Evolutionary conservation across 257 asterid species (phyloP), one percentile per base, ranked within the genome.

Genomic region (Striga asiatica): DNA sequence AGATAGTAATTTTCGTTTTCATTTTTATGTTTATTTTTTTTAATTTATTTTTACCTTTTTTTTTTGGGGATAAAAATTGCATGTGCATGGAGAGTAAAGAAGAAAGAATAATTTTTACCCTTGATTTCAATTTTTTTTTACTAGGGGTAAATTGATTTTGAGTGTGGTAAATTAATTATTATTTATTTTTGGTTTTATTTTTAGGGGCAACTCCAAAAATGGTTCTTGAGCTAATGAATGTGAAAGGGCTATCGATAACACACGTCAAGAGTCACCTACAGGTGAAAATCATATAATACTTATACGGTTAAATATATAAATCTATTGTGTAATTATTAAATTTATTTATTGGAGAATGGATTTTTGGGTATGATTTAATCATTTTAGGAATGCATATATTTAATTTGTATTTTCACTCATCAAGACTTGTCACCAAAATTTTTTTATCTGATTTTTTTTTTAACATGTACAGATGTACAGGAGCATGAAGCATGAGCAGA

Each of bases 241-340:
- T 80, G 63, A 78, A 72, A 62, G 95, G 83, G 55, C 59, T 86
- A 56, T 78, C 85, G 0, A 73, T 86, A 57, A 73, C 95, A 24
- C 94, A 86, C 61, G 81, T 85, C 32, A 85, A 85, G 76, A 82
- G 95, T 66, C 95, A 86, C 45, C 85, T 86, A 34, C 95, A 86
- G 94, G 95, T 85, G 71, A 32, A 66, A 71, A 59, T 65, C 58
- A 61, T 56, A 42, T 23, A 54, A 28, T 45, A 23, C 16, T 55
- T 22, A 1, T 58, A 35, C 47, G 56, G 46, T 17, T 46, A 8
- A 23, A 6, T 16, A 39, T 16, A 37, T 49, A 24, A 0, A 8
- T 11, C 12, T 18, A 60, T 58, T 43, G 2, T 58, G n/a, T 9
- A 42, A 70, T 38, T 9, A 32, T 3, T 32, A 50, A 43, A 54